A percentile compares a stretch with the other conserved stretches of the same genome.
These are phyloP conservation scores for Fraxinus ornus DNA, from an alignment of 305 asterid species.

Conservation along the genomic window DNA sequence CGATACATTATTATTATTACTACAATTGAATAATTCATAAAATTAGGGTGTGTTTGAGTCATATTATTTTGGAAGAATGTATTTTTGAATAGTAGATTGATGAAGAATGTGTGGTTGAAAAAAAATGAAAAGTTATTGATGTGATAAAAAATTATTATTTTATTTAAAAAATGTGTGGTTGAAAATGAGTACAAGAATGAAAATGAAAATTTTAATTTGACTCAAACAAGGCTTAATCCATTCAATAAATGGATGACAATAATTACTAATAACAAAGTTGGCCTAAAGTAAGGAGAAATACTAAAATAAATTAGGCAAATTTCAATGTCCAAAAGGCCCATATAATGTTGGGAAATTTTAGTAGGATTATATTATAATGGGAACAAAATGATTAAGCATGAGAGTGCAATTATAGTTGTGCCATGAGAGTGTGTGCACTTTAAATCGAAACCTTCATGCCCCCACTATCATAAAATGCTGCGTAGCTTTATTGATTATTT, in stretches of 20 bases:
- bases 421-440: slow-evolving; percentile 47
- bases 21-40: not conserved
- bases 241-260: not conserved
- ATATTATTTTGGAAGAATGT: too few relatives aligned
- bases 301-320: not conserved
- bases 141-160: too few relatives aligned
- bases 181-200: too few relatives aligned
- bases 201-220: too few relatives aligned
- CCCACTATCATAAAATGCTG: slow-evolving; percentile 27
- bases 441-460: slow-evolving; percentile 30
- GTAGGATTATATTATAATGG: not conserved
- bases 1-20: not conserved
- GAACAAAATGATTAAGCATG: slow-evolving; percentile 24
- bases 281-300: not conserved
- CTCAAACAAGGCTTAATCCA: not conserved
- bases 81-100: too few relatives aligned
- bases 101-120: too few relatives aligned
- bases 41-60: not conserved
- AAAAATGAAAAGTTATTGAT: too few relatives aligned
- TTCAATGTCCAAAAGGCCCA: not conserved
- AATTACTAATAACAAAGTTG: not conserved
- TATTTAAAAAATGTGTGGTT: too few relatives aligned
- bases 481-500: not conserved
- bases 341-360: not conserved
- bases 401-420: slow-evolving; percentile 23